Conservation (phyloP, 148 eudicot genomes). For the Amaranthus cruentus region DNA sequence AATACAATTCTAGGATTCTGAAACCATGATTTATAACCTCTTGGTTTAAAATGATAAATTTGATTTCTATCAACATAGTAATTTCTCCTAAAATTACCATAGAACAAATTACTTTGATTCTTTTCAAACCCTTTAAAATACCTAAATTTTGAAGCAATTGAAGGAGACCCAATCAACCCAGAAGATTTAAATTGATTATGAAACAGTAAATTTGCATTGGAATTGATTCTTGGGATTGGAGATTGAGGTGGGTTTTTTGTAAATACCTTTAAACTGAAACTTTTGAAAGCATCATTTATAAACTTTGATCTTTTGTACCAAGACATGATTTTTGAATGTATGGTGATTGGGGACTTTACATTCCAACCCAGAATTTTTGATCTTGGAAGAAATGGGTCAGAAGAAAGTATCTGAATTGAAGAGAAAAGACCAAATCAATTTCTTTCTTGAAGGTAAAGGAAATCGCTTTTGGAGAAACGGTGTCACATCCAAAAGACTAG, state of each 20-base stretch:
- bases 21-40: slow-evolving; percentile 54
- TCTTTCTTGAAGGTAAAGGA: background rate
- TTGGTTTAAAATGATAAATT: slow-evolving; percentile 56
- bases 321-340: slow-evolving; percentile 32
- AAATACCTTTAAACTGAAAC: slow-evolving; percentile 27
- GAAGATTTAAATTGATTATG: slow-evolving; percentile 11
- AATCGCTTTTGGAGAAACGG: background rate
- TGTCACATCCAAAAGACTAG: background rate
- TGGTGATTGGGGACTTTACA: background rate
- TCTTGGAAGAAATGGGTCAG: background rate
- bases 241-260: slow-evolving; percentile 29
- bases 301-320: slow-evolving; percentile 51
- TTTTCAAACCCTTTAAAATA: slow-evolving; percentile 18
- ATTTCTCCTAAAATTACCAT: slow-evolving; percentile 33
- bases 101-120: slow-evolving; percentile 25
- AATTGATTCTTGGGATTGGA: slow-evolving; percentile 18
- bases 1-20: slow-evolving; percentile 56
- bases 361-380: background rate
- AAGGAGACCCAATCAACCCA: slow-evolving; percentile 29
- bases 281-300: slow-evolving; percentile 33
- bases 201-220: slow-evolving; percentile 11
- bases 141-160: slow-evolving; percentile 36
- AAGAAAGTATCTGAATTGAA: background rate
- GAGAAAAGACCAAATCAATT: background rate
- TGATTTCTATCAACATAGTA: slow-evolving; percentile 66